A percentile compares a stretch with the other conserved stretches of the same genome.
Conservation (phyloP, 148 eudicot species). For the Rhododendron henanense region DNA sequence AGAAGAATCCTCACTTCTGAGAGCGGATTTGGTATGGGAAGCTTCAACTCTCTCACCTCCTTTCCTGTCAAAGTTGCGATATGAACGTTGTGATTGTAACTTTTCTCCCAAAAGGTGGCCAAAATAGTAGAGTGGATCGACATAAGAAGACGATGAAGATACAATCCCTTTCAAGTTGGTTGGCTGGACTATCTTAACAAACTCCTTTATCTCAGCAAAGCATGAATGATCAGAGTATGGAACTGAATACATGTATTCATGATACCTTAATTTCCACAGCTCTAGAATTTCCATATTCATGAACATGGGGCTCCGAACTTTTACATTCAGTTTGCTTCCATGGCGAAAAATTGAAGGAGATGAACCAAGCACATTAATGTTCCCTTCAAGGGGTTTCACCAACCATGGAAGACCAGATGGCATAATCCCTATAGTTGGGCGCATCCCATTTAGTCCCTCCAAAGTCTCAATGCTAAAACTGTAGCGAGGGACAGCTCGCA, state of each 20-base stretch:
- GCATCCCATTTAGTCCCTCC: slow-evolving; percentile 50
- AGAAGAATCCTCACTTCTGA: slow-evolving; percentile 13
- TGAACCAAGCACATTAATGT: slow-evolving; percentile 13
- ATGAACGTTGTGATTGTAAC: slow-evolving; percentile 16
- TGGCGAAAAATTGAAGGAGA: slow-evolving; percentile 21
- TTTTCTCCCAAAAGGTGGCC: slow-evolving; percentile 39
- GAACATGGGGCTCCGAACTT: slow-evolving; percentile 5
- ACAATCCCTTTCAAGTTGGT: slow-evolving; percentile 63
- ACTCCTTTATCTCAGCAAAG: slow-evolving; percentile 60
- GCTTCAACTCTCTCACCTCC: slow-evolving; percentile 22
- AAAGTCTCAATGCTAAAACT: slow-evolving; percentile 67
- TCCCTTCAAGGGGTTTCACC: slow-evolving; percentile 29
- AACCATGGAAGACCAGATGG: slow-evolving; percentile 87
- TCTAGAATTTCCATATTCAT: slow-evolving; percentile 21
- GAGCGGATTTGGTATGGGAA: slow-evolving; percentile 1
- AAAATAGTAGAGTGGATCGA: slow-evolving; percentile 57
- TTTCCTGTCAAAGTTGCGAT: slow-evolving; percentile 18
- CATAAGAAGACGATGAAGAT: slow-evolving; percentile 51
- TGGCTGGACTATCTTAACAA: slow-evolving; percentile 52
- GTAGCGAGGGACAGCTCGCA: slow-evolving; percentile 78
- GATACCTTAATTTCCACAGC: slow-evolving; percentile 41
- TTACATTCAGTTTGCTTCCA: slow-evolving; percentile 3
- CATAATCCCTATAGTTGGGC: slow-evolving; percentile 77
- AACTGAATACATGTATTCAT: slow-evolving; percentile 57
- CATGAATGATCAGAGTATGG: slow-evolving; percentile 75